A percentile compares a stretch with the other conserved stretches of the same genome.
These are phyloP conservation scores for Fraxinus platypoda DNA, from an alignment of 305 asterid genomes.

Conservation along the genomic window DNA sequence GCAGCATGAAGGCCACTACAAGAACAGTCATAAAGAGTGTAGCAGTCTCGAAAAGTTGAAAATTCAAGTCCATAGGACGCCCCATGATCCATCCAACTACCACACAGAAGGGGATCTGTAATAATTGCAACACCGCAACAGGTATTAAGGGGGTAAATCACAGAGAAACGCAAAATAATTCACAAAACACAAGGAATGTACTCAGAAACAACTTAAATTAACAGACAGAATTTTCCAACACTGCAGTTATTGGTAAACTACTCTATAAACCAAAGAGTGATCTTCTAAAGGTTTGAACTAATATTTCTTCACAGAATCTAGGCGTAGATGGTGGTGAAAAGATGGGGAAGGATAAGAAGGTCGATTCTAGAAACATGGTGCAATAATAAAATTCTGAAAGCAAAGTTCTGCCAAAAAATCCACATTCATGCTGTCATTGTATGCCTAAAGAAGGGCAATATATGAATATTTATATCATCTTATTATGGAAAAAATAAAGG, in stretches of 20 bases:
- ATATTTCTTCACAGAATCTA: background rate
- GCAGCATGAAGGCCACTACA: conserved; percentile 79
- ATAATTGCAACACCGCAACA: conserved; percentile 8
- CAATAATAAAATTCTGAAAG: background rate
- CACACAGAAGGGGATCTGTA: conserved; percentile 81
- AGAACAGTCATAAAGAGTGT: conserved; percentile 77
- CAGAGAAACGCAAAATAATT: background rate
- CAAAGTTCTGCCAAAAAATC: background rate
- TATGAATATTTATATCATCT: background rate
- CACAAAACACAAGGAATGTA: background rate
- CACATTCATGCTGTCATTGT: background rate
- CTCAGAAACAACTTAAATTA: background rate
- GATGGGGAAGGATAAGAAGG: background rate
- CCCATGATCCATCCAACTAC: conserved; percentile 81
- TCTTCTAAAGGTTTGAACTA: background rate
- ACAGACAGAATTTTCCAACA: background rate
- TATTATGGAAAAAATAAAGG: background rate
- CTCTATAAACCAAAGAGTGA: background rate
- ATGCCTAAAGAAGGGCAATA: background rate
- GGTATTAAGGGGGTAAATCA: background rate
- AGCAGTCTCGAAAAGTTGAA: conserved; percentile 79
- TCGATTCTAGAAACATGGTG: background rate
- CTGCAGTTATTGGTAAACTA: background rate
- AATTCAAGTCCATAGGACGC: conserved; percentile 71
- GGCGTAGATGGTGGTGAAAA: background rate